These are phyloP conservation scores for Mucor sp. DNA, from an alignment of 371 early-diverging fungal species.

Conservation along the genomic window DNA sequence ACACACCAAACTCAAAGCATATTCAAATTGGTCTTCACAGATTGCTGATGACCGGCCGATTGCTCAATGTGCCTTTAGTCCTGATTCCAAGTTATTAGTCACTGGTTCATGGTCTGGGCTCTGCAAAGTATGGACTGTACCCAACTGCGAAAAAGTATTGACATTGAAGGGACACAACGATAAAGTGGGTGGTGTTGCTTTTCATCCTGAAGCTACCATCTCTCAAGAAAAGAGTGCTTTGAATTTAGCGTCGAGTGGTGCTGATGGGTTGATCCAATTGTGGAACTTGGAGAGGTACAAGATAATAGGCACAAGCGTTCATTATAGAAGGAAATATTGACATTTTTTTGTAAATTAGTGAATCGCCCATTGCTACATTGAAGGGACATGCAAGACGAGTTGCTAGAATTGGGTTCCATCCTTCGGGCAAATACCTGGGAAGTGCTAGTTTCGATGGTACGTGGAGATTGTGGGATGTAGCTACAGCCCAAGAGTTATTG, in stretches of 20 bases:
- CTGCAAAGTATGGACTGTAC: slow-evolving; percentile 87
- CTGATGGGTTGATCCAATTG: slow-evolving; percentile 76
- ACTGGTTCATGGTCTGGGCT: slow-evolving; percentile 89
- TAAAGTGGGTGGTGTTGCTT: slow-evolving; percentile 86
- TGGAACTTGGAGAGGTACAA: slow-evolving; percentile 78
- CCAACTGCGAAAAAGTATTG: slow-evolving; percentile 62
- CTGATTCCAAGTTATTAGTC: slow-evolving; percentile 75
- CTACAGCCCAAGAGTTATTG: slow-evolving; percentile 73
- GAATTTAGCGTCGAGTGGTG: slow-evolving; percentile 83
- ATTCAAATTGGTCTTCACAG: slow-evolving; percentile 80
- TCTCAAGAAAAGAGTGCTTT: slow-evolving; percentile 58
- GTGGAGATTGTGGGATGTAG: slow-evolving; percentile 96
- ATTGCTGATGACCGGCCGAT: slow-evolving; percentile 92
- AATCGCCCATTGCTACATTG: slow-evolving; percentile 77
- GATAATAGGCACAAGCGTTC: not conserved
- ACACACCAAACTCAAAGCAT: slow-evolving; percentile 68
- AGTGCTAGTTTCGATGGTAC: slow-evolving; percentile 90
- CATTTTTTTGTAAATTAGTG: slow-evolving; percentile 38
- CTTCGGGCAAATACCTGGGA: slow-evolving; percentile 85
- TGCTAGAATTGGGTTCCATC: slow-evolving; percentile 89
- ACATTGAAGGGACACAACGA: slow-evolving; percentile 82
- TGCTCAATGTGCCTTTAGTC: slow-evolving; percentile 79
- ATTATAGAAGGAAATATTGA: not conserved
- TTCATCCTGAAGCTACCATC: slow-evolving; percentile 84
- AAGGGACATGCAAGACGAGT: slow-evolving; percentile 86